Evolutionary conservation across 176 grass and related monocot genomes (phyloP).

Genomic region (Oryza nivara): DNA sequence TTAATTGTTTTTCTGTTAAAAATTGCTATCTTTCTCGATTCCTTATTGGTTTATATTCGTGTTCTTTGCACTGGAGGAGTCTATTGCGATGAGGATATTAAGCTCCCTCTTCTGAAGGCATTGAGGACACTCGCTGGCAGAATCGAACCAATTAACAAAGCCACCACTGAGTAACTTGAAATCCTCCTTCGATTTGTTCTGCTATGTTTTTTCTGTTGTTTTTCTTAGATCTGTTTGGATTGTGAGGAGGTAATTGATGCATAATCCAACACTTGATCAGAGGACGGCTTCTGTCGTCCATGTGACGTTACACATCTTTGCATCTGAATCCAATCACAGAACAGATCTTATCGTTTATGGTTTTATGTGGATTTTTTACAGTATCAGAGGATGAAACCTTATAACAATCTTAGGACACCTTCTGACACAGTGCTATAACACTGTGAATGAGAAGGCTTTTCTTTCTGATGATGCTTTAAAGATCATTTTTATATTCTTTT

Average conservation of each 20-base stretch:
- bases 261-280: constrained; percentile 89
- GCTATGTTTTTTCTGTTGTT: background rate
- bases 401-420: constrained; percentile 95
- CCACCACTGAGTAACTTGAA: constrained; percentile 71
- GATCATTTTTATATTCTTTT: no score
- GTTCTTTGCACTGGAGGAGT: background rate
- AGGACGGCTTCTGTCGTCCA: constrained; percentile 23
- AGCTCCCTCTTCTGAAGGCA: constrained; percentile 98
- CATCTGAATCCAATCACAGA: constrained; percentile 52
- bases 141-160: constrained; percentile 86
- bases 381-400: constrained; percentile 64
- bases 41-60: background rate
- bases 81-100: constrained; percentile 76
- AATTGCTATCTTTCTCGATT: background rate
- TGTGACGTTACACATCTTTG: constrained; percentile 46
- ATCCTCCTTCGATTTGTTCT: background rate
- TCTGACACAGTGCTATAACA: constrained; percentile 56
- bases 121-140: constrained; percentile 88
- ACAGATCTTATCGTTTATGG: rapidly evolving
- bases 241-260: constrained; percentile 57
- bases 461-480: constrained; percentile 61
- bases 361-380: background rate
- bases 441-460: constrained; percentile 81
- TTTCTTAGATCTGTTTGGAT: constrained; percentile 12
- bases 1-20: background rate